phyloP scores from a whole-genome alignment of 108 stramenopile genomes.

The Hondaea fermentalgiana region DNA sequence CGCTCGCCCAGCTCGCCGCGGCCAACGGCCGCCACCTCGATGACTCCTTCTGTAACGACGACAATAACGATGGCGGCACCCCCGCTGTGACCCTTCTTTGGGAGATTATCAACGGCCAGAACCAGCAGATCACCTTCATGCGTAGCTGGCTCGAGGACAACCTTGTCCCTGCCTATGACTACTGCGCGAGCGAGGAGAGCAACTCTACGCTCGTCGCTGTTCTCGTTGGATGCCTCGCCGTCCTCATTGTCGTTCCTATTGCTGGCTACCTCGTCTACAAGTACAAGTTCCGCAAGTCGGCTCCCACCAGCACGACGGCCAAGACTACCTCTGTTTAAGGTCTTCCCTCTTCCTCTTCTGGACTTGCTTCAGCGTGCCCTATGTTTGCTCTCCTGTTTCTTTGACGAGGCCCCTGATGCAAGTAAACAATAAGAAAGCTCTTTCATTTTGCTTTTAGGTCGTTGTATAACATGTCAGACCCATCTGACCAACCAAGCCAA shows the following conservation, averaged over 20 bases:
- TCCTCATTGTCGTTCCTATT: background rate
- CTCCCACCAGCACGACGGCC: background rate
- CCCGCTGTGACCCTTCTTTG: slow-evolving; percentile 48
- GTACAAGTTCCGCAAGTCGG: background rate
- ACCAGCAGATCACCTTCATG: slow-evolving; percentile 71
- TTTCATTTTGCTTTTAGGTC: too few relatives aligned
- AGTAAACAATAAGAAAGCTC: too few relatives aligned
- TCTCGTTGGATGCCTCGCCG: background rate
- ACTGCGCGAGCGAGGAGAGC: slow-evolving; percentile 22
- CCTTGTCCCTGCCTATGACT: slow-evolving; percentile 34
- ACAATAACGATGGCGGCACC: slow-evolving; percentile 45
- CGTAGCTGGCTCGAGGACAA: slow-evolving; percentile 44
- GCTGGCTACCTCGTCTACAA: background rate
- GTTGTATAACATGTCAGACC: too few relatives aligned
- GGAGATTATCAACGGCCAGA: slow-evolving; percentile 63
- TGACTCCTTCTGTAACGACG: slow-evolving; percentile 42
- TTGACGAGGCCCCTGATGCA: too few relatives aligned
- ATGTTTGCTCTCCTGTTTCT: too few relatives aligned
- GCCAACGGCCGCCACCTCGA: background rate
- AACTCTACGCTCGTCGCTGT: background rate
- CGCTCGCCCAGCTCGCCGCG: background rate
- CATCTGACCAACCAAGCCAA: too few relatives aligned
- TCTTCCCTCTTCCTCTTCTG: too few relatives aligned
- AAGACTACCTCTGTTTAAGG: background rate
- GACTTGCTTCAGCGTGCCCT: too few relatives aligned